These are phyloP conservation scores for Diaporthe caulivora DNA, from an alignment of 2,329 filamentous ascomycete species.

Conservation along the genomic window DNA sequence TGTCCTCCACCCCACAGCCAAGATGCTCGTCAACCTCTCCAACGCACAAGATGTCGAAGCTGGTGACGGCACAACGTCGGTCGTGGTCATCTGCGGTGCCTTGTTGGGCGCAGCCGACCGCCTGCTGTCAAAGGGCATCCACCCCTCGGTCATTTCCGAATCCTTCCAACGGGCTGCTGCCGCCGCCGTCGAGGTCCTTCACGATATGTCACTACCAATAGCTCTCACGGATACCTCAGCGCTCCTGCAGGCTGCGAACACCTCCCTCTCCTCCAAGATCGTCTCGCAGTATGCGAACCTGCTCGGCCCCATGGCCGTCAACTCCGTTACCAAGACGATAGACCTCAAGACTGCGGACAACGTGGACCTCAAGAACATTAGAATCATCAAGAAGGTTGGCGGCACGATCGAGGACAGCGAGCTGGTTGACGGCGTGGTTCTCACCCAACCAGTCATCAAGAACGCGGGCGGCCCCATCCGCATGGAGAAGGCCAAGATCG, in stretches of 20 bases:
- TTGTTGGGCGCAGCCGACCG: constrained; percentile 93
- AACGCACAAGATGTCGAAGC: constrained; percentile 98
- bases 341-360: constrained; percentile 96
- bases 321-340: constrained; percentile 95
- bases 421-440: constrained; percentile 92
- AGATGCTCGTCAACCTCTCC: constrained; percentile 98
- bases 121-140: constrained; percentile 91
- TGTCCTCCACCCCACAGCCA: constrained; percentile 98
- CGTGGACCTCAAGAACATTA: constrained; percentile 95
- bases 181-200: constrained; percentile 88
- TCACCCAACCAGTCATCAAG: constrained; percentile 94
- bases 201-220: constrained; percentile 96
- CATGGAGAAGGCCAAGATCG: constrained; percentile 98
- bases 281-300: constrained; percentile 97
- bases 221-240: constrained; percentile 88
- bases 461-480: constrained; percentile 88
- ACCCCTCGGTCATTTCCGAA: constrained; percentile 97
- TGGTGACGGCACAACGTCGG: constrained; percentile 97
- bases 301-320: constrained; percentile 97
- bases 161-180: constrained; percentile 95
- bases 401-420: constrained; percentile 99
- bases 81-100: constrained; percentile 97
- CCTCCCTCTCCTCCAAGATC: constrained; percentile 97
- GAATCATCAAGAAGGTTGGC: constrained; percentile 97
- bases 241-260: constrained; percentile 95